phyloP scores from a whole-genome alignment of 352 stramenopile genomes.

The Aphanomyces cochlioides region DNA sequence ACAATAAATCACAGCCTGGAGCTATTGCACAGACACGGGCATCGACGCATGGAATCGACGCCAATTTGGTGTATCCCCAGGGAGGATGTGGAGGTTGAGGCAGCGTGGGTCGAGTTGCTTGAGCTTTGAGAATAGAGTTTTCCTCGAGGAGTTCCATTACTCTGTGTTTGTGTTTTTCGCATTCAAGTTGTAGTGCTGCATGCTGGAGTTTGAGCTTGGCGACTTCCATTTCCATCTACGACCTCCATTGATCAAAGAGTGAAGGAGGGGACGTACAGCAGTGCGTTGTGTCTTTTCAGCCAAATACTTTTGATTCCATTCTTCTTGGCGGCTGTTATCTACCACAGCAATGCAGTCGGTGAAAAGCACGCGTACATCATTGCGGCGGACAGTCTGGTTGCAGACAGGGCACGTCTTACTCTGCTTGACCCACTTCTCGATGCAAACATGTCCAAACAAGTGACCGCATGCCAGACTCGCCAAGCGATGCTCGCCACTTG shows the following conservation, averaged over 20 bases:
- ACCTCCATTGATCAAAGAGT: not conserved
- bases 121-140: slow-evolving; percentile 19
- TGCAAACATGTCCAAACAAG: slow-evolving; percentile 69
- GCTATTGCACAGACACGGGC: slow-evolving; percentile 18
- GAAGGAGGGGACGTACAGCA: slow-evolving; percentile 32
- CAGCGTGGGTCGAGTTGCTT: not conserved
- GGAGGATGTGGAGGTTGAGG: not conserved
- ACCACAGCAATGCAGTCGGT: slow-evolving; percentile 70
- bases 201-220: slow-evolving; percentile 42
- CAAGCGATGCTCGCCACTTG: slow-evolving; percentile 56
- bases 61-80: slow-evolving; percentile 5
- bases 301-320: slow-evolving; percentile 57
- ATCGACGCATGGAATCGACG: slow-evolving; percentile 10
- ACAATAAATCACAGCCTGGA: slow-evolving; percentile 5
- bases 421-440: slow-evolving; percentile 66
- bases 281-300: slow-evolving; percentile 47
- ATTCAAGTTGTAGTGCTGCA: slow-evolving; percentile 21
- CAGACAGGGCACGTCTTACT: slow-evolving; percentile 67
- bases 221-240: slow-evolving; percentile 46
- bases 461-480: slow-evolving; percentile 72
- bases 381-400: slow-evolving; percentile 43
- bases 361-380: slow-evolving; percentile 59
- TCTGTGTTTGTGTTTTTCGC: slow-evolving; percentile 18
- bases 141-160: slow-evolving; percentile 24
- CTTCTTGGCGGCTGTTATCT: slow-evolving; percentile 61